Evolutionary conservation across 2,329 filamentous ascomycete genomes (phyloP).

Genomic region (Claviceps arundinis): DNA sequence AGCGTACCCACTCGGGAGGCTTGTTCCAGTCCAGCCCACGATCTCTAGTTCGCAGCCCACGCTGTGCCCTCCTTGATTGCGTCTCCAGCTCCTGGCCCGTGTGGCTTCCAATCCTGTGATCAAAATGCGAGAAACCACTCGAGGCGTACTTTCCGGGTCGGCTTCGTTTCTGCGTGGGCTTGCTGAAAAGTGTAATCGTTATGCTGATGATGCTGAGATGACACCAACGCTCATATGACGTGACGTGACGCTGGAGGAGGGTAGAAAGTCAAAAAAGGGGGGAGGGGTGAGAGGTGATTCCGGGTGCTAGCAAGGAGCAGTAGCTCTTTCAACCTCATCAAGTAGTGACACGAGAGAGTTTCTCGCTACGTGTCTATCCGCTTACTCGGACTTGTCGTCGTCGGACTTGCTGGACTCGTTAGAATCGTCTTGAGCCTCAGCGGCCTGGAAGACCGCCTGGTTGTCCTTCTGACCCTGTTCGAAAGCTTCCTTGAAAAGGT

Average conservation of each 20-base stretch:
- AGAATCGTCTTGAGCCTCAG: conserved; percentile 5
- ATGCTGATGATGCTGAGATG: conserved; percentile 7
- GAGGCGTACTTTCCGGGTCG: neutral
- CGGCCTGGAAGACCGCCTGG: conserved; percentile 63
- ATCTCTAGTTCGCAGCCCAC: conserved; percentile 4
- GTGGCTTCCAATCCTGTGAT: neutral
- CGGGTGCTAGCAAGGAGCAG: conserved; percentile 1
- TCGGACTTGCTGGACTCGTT: conserved; percentile 9
- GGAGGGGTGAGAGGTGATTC: conserved; percentile 4
- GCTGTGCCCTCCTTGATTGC: neutral
- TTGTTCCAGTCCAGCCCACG: conserved; percentile 2
- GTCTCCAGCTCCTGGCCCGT: conserved; percentile 1
- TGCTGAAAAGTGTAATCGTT: conserved; percentile 1
- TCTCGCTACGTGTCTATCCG: neutral
- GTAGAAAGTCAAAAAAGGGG: neutral
- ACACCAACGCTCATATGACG: conserved; percentile 11
- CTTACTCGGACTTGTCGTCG: conserved; percentile 4
- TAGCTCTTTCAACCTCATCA: conserved; percentile 3
- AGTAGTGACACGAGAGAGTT: neutral
- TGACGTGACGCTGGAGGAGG: neutral
- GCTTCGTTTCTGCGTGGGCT: neutral
- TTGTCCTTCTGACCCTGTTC: conserved; percentile 95
- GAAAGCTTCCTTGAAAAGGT: conserved; percentile 94
- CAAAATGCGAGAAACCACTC: neutral
- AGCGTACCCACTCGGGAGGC: conserved; percentile 3